phyloP scores from a whole-genome alignment of 306 rosid species.

The Medicago arabica region DNA sequence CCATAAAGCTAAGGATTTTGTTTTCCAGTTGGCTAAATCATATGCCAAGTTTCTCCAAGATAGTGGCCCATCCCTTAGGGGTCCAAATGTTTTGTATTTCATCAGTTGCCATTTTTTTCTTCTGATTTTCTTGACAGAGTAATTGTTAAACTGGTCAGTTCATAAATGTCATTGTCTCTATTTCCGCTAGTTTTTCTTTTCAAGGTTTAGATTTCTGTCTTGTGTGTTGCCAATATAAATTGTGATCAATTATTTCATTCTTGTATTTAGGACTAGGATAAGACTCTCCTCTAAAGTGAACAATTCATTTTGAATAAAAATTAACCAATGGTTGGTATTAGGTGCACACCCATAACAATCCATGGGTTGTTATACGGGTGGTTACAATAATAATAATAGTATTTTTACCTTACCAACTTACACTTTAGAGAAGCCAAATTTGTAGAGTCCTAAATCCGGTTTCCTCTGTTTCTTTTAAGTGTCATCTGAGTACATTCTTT shows the following conservation, averaged over 20 bases:
- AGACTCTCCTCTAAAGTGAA: no score
- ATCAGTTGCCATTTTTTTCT: constrained; percentile 60
- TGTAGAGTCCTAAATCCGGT: no score
- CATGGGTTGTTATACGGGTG: no score
- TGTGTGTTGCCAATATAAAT: neutral
- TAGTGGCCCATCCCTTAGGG: constrained; percentile 62
- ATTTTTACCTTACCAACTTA: no score
- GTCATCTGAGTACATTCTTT: no score
- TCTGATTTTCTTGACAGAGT: constrained; percentile 50
- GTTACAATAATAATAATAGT: no score
- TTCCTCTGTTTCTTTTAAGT: no score
- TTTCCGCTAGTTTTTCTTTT: constrained; percentile 8
- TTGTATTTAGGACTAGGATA: neutral
- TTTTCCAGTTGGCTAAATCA: constrained; percentile 55
- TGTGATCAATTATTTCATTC: neutral
- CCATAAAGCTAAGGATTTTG: constrained; percentile 82
- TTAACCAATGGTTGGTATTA: no score
- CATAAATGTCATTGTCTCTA: constrained; percentile 54
- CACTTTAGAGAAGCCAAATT: no score
- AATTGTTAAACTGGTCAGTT: constrained; percentile 58
- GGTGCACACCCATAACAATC: no score
- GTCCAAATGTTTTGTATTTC: constrained; percentile 62
- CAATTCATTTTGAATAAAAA: no score
- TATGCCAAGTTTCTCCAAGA: constrained; percentile 50
- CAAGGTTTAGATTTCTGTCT: constrained; percentile 9